phyloP scores from a whole-genome alignment of 139 green algal species.

The Zygnema cylindricum region DNA sequence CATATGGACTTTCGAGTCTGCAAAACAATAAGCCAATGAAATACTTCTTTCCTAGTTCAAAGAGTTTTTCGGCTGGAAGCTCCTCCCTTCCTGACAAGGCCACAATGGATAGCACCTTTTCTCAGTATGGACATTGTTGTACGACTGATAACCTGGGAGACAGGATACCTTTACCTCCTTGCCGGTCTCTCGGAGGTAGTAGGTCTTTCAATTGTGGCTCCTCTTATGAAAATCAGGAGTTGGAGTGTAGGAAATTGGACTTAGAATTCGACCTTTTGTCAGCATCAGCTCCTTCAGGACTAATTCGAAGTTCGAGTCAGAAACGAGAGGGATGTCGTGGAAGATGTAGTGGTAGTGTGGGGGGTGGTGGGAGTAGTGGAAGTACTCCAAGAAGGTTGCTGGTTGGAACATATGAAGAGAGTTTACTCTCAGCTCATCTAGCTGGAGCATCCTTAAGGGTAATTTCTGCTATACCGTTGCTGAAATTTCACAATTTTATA shows the following conservation, averaged over 20 bases:
- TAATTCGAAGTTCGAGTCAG: not conserved
- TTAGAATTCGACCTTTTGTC: not conserved
- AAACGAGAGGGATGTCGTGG: not conserved
- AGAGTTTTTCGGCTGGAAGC: not conserved
- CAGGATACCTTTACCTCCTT: not conserved
- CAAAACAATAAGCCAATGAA: not conserved
- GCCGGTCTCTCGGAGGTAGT: not conserved
- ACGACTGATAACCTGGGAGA: not conserved
- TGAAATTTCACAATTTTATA: too few relatives aligned
- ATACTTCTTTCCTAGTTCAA: not conserved
- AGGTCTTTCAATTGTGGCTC: not conserved
- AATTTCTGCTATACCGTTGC: too few relatives aligned
- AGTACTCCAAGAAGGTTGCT: not conserved
- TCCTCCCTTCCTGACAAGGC: not conserved
- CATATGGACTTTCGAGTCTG: not conserved
- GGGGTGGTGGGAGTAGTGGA: not conserved
- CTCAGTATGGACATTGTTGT: not conserved
- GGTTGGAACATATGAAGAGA: constrained; percentile 17
- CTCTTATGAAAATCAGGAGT: not conserved
- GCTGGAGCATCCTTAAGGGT: not conserved
- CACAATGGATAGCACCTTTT: not conserved
- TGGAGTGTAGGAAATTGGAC: not conserved
- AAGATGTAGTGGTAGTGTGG: not conserved
- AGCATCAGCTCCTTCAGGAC: not conserved
- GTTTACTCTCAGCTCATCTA: constrained; percentile 10